Base-by-base conservation (phyloP, 2,329 filamentous ascomycete genomes). In the Blastomyces percursus region DNA sequence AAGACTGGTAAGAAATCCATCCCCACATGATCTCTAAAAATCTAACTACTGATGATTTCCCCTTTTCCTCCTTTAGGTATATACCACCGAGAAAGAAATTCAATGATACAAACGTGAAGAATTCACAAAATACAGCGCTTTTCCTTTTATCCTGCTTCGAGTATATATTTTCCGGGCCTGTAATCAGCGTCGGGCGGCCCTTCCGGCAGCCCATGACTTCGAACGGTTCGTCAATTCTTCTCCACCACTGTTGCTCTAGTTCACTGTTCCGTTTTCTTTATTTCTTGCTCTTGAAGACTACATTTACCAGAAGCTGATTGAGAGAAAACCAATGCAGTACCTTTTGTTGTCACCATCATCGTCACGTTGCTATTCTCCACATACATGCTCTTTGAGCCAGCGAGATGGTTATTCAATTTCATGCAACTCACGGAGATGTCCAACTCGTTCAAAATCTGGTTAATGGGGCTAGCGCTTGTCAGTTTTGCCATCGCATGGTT, bases 121-220 rank as follows among this genome's bases (percentile, higher is more conserved):
- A 97, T 74, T 96, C 91, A 11, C 89, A 97, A 70, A 97, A 99
- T 70, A 96, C 93, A 0, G 86, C 89, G 0, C 79, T 99, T 1
- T 99, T 99, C 78, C 77, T 97, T 38, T 80, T 92, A 5, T 95
- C 89, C 1, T 96, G 91, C 73, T 97, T 92, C 71, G 92, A 97
- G 73, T 99, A 99, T 74, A 95, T 96, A 46, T 81, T 96, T 27
- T 89, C 91, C 0, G 94, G 90, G 3, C 82, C 97, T 48, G 88
- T 97, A 0, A 81, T 99, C 38, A 96, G 89, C 69, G 90, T 94
- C n/a, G 95, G 94, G 0, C 86, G 84, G 42, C 94, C 94, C 0
- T 99, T 96, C 77, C 83, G 94, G 61, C 89, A 94, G 69, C 83
- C 84, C 19, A 90, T 91, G 79, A 79, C 79, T 21, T 82, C 88